Percentiles rank a stretch among this genome's conserved stretches.
These are phyloP conservation scores for Aureobasidium sp. DNA, from an alignment of 2,329 filamentous ascomycete genomes.

Conservation along the genomic window DNA sequence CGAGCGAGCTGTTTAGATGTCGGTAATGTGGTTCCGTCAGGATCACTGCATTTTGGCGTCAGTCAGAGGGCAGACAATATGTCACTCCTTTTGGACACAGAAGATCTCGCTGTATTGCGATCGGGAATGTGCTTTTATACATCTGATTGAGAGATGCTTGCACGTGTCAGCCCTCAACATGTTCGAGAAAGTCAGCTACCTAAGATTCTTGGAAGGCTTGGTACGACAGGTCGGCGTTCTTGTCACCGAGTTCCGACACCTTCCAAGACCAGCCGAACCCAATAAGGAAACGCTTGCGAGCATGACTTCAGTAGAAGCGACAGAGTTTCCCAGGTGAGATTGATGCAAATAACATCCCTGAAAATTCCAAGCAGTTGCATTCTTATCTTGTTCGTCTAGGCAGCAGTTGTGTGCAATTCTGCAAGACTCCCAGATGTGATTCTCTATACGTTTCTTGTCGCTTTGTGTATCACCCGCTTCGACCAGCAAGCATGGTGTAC, in stretches of 20 bases:
- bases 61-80: neutral
- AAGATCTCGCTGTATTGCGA: neutral
- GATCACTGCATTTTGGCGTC: neutral
- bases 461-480: constrained; percentile 2
- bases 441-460: neutral
- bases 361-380: neutral
- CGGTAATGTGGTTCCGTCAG: neutral
- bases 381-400: neutral
- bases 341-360: neutral
- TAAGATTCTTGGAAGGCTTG: neutral
- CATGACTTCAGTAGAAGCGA: neutral
- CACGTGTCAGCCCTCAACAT: neutral
- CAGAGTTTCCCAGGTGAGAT: neutral
- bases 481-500: constrained; percentile 8
- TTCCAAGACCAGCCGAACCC: neutral
- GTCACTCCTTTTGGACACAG: neutral
- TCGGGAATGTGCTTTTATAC: neutral
- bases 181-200: neutral
- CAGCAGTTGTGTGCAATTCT: neutral
- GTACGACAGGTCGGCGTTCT: neutral
- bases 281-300: neutral
- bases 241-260: neutral
- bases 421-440: neutral
- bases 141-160: neutral
- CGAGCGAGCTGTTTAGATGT: neutral